Base-by-base conservation (phyloP, 2,329 filamentous ascomycete genomes). In the Coniochaeta ligniaria region DNA sequence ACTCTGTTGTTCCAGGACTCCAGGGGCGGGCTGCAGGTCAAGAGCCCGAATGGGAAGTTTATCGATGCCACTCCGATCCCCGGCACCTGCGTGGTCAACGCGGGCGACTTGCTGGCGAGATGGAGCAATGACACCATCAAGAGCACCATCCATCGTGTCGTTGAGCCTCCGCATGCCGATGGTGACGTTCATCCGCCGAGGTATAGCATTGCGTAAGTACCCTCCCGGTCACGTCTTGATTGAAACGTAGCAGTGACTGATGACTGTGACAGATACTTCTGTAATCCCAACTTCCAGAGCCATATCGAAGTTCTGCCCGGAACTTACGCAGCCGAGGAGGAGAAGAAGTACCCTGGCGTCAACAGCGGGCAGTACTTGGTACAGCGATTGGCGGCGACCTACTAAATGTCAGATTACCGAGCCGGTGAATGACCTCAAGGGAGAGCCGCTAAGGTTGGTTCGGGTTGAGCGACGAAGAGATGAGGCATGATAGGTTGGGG, bases 81-180 rank as follows among this genome's bases (percentile, higher is more conserved):
- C 38, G 87, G 86, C 60, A 92, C 91, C 0, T 88, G 95, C 45
- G 91, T 97, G 12, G 84, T 96, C 65, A 97, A 97, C 69, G 92
- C 92, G 0, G 93, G 92, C 1, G 93, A 97, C 71, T 72, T 97
- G 66, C 78, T 97, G 57, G 88, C 91, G 1, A 81, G 92, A 59
- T 96, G 92, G 93, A 91, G 89, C 64, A 97, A 97, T 70, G 91
- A 96, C 69, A 89, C 84, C 5, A 96, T 97, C 76, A 92, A 90
- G 76, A 94, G 90, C 70, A 97, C 93, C 4, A 85, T 92, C 62
- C 93, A 97, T 74, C 86, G 92, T 12, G 93, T 97, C 0, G 90
- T 97, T 6, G 90, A 96, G 75, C 93, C 93, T 1, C 90, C 91
- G 0, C 77, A 79, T 8, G 61, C 22, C 17, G 78, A 76, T 3